Base-by-base conservation (phyloP, 1,139 yeast genomes). In the Debaryomyces coudertii region DNA sequence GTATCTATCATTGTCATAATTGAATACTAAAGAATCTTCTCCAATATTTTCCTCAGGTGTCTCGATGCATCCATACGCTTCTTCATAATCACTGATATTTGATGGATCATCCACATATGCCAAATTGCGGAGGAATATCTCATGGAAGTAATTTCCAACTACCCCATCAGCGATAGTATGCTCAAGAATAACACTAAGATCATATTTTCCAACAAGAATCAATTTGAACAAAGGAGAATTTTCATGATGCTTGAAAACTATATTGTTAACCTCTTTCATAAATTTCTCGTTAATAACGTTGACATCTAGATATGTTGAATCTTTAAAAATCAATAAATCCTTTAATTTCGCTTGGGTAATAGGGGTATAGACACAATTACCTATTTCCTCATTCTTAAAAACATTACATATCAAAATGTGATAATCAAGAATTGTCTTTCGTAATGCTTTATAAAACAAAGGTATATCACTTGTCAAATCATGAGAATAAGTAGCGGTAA, bases 101-200 rank as follows among this genome's bases (percentile, higher is more conserved):
- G 40, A 44, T 0, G 44, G 38, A 18, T 57, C 53, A 14, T 54
- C 58, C 12, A 60, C 58, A 34, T 46, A 53, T 1, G 62, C 62
- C 47, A 71, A 54, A 42, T 63, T 65, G 16, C 65, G 61, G 16
- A 71, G 52, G 23, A 74, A 62, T 9, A 63, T 58, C 53, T 73
- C 72, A 48, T 73, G 78, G 54, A 74, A 68, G 40, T 61, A 60
- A 31, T 58, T 60, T 0, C 70, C 78, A n/a, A 68, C 74, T 5
- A 72, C 57, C 0, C 79, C 80, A 54, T 75, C 80, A 11, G 65
- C 68, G 24, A 72, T 61, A 1, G 77, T 65, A 50, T 75, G 80
- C 41, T 75, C 79, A 33, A 71, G 64, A 0, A 63, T 61, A 2
- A 55, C 67, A 5, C 66, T 56, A 29, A 73, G 50, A n/a, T 63